These are phyloP conservation scores for Aspergillus diversus DNA, from an alignment of 495 filamentous ascomycete species.

Conservation along the genomic window DNA sequence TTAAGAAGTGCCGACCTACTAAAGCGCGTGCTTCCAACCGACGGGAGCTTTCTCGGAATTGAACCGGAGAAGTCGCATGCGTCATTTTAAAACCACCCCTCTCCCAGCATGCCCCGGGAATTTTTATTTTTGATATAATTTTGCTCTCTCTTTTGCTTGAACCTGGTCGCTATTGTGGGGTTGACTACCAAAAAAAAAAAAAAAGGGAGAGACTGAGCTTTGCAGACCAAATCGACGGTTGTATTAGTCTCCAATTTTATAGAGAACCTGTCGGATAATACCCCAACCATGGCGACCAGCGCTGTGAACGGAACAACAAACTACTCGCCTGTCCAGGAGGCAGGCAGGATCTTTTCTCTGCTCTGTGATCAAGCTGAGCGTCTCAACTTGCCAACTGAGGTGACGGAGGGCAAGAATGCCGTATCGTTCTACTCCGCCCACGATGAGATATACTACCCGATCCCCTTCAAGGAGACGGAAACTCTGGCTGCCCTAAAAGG, in stretches of 20 bases:
- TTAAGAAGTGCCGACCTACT: slow-evolving; percentile 3
- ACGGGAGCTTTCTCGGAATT: slow-evolving; percentile 20
- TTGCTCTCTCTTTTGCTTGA: background rate
- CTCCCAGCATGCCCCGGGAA: background rate
- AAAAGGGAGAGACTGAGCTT: too few relatives aligned
- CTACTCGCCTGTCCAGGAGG: slow-evolving; percentile 49
- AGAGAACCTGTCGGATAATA: background rate
- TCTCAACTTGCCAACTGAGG: slow-evolving; percentile 40
- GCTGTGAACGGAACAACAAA: slow-evolving; percentile 1
- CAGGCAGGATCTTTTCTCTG: slow-evolving; percentile 44
- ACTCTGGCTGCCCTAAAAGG: slow-evolving; percentile 69
- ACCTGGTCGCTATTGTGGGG: too few relatives aligned
- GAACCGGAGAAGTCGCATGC: slow-evolving; percentile 9
- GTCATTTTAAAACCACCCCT: background rate
- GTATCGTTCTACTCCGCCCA: slow-evolving; percentile 47
- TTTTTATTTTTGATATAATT: background rate
- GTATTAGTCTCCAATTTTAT: too few relatives aligned
- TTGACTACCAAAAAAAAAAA: too few relatives aligned
- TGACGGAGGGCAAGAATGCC: slow-evolving; percentile 38
- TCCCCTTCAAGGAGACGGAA: slow-evolving; percentile 73
- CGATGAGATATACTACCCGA: slow-evolving; percentile 59
- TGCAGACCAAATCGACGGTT: too few relatives aligned
- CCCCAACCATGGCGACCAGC: background rate
- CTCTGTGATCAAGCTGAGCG: slow-evolving; percentile 46
- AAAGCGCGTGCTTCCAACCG: slow-evolving; percentile 11